Conservation (phyloP, 192 early-diverging fungal genomes). For the Coemansia sp. region DNA sequence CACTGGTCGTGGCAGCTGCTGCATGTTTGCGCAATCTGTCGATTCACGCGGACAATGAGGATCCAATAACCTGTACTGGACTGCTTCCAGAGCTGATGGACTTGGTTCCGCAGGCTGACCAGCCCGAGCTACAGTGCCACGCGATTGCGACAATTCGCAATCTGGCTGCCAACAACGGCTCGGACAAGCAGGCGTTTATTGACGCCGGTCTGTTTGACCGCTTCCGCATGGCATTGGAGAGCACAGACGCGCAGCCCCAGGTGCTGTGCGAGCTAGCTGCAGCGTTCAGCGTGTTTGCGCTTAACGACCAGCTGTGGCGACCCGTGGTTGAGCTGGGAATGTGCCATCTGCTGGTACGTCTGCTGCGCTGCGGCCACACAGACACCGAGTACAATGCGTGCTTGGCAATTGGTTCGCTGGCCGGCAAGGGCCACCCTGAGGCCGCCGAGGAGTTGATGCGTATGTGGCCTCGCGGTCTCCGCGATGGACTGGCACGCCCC, state of each 20-base stretch:
- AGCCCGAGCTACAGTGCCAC: constrained; percentile 84
- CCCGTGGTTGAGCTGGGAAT: constrained; percentile 62
- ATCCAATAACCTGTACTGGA: constrained; percentile 75
- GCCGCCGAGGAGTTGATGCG: constrained; percentile 60
- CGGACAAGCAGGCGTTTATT: constrained; percentile 71
- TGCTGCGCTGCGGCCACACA: constrained; percentile 44
- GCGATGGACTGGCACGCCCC: constrained; percentile 62
- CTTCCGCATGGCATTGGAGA: constrained; percentile 46
- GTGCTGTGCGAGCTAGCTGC: constrained; percentile 83
- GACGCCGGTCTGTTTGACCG: constrained; percentile 76
- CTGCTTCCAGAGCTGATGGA: constrained; percentile 60
- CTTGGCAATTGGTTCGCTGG: constrained; percentile 74
- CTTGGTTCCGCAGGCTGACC: constrained; percentile 56
- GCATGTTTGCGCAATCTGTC: constrained; percentile 90
- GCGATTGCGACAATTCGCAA: constrained; percentile 83
- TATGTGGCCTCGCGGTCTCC: constrained; percentile 65
- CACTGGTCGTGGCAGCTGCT: constrained; percentile 79
- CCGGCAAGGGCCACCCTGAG: constrained; percentile 63
- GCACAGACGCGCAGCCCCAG: constrained; percentile 22
- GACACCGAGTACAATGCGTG: constrained; percentile 80
- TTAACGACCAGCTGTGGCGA: constrained; percentile 73
- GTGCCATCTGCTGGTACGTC: constrained; percentile 66
- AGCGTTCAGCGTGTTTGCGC: constrained; percentile 76
- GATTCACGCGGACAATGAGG: constrained; percentile 82
- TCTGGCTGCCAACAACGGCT: constrained; percentile 72